phyloP scores from a whole-genome alignment of 805 yeast genomes.

The Wickerhamiella occidentalis region DNA sequence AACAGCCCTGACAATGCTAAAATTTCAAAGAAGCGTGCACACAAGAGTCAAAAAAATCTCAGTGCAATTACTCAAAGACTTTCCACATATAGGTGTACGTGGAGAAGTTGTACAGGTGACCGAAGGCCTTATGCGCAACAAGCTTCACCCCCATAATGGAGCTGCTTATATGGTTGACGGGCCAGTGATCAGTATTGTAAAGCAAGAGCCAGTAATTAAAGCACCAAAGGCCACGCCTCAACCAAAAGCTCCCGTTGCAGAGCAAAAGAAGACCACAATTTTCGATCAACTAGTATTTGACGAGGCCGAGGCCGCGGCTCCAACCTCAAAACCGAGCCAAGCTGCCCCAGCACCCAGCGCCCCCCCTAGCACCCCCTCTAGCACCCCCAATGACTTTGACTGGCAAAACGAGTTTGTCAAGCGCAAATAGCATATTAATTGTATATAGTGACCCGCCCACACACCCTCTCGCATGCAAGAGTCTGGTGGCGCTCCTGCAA shows the following conservation, averaged over 20 bases:
- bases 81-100: conserved; percentile 46
- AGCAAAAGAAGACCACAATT: conserved; percentile 12
- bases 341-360: neutral
- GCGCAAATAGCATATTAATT: neutral
- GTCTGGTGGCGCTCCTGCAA: neutral
- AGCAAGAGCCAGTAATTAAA: neutral
- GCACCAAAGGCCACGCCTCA: neutral
- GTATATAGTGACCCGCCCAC: conserved; percentile 1
- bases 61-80: conserved; percentile 65
- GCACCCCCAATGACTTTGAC: conserved; percentile 13
- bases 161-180: conserved; percentile 51
- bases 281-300: conserved; percentile 14
- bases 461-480: neutral
- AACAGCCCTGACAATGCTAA: conserved; percentile 7
- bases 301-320: conserved; percentile 3
- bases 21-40: conserved; percentile 15
- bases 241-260: neutral
- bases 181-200: conserved; percentile 20
- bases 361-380: neutral
- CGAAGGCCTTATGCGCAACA: conserved; percentile 75
- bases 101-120: conserved; percentile 68
- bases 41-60: conserved; percentile 31
- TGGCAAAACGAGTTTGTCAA: conserved; percentile 22
- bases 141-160: conserved; percentile 54
- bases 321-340: neutral